Percentiles rank a stretch among this genome's conserved stretches.
phyloP scores from a whole-genome alignment of 202 grass and related monocot genomes.

The Schoenoplectus triqueter region DNA sequence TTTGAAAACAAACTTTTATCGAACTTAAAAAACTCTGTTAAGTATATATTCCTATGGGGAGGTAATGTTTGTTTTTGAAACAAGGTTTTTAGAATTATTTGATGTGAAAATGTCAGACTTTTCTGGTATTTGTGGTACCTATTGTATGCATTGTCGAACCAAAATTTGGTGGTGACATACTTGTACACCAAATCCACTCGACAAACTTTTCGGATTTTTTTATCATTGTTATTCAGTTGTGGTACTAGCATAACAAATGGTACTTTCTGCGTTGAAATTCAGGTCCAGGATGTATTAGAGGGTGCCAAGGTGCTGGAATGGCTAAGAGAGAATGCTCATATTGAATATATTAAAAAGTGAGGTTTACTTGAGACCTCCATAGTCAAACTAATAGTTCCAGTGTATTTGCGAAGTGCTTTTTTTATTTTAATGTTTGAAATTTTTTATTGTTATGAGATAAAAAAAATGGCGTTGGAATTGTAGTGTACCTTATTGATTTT shows the following conservation, averaged over 20 bases:
- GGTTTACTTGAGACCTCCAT: background rate
- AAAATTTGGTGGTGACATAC: background rate
- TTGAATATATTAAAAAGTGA: constrained; percentile 68
- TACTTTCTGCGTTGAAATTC: constrained; percentile 24
- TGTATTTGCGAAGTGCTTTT: background rate
- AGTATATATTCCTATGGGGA: background rate
- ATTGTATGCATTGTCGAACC: background rate
- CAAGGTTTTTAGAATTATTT: background rate
- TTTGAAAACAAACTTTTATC: constrained; percentile 34
- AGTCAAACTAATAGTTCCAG: background rate
- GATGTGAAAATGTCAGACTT: background rate
- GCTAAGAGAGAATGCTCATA: constrained; percentile 76
- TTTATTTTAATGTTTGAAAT: background rate
- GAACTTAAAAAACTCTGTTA: background rate
- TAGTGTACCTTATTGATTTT: background rate
- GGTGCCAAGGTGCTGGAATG: constrained; percentile 91
- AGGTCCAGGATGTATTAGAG: constrained; percentile 87
- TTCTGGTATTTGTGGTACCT: background rate
- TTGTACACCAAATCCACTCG: background rate
- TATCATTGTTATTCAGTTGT: background rate
- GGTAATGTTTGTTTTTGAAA: background rate
- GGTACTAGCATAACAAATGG: background rate
- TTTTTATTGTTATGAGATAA: constrained; percentile 13
- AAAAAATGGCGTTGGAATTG: background rate
- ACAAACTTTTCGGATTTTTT: background rate